phyloP scores from a whole-genome alignment of 164 flowering plant genomes.

The Tetrastigma voinierianum region DNA sequence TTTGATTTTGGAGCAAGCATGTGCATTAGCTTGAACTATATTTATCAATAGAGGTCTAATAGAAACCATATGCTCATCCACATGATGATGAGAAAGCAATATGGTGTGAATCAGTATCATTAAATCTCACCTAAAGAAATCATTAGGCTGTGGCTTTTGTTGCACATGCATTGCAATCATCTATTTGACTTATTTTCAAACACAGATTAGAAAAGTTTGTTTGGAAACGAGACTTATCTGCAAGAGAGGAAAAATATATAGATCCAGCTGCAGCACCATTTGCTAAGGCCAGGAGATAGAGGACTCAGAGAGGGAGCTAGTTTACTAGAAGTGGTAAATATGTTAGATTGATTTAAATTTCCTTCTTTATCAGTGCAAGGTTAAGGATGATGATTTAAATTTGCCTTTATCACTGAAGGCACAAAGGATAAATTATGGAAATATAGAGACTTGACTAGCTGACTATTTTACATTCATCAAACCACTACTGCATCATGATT shows the following conservation, averaged over 20 bases:
- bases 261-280: constrained; percentile 89
- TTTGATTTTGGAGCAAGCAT: not conserved
- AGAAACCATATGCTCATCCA: not conserved
- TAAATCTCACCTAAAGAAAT: not conserved
- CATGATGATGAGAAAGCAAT: not conserved
- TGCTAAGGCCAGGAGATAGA: constrained; percentile 66
- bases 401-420: too few relatives aligned
- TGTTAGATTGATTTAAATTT: not conserved
- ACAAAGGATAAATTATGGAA: too few relatives aligned
- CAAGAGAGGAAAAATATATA: constrained; percentile 66
- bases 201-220: constrained; percentile 2
- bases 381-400: not conserved
- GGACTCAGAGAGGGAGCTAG: constrained; percentile 87
- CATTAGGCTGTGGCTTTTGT: not conserved
- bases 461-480: not conserved
- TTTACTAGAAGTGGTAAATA: constrained; percentile 87
- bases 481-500: constrained; percentile 1
- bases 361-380: not conserved
- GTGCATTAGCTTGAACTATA: not conserved
- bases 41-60: not conserved
- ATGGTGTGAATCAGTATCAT: constrained; percentile 2
- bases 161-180: not conserved
- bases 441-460: too few relatives aligned
- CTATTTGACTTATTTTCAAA: not conserved
- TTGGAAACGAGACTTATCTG: constrained; percentile 72